Evolutionary conservation across 768 basidiomycete genomes (phyloP), one percentile per base, ranked within the genome.

Genomic region (Boletus subparvulus): DNA sequence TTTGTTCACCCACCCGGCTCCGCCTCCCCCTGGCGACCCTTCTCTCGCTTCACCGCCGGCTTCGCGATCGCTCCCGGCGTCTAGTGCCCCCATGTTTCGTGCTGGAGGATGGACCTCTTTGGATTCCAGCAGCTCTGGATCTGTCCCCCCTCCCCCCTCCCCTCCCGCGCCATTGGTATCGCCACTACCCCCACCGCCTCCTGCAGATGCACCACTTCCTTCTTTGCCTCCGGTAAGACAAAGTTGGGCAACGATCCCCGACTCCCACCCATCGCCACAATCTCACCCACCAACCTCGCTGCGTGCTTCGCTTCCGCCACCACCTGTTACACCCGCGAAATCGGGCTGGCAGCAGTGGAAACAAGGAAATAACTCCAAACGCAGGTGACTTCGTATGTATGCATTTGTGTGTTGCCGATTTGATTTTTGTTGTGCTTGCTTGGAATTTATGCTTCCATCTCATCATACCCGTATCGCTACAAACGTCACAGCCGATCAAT

Each of bases 51-150:
- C 66, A 42, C 61, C 68, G 3, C 54, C 61, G 30, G 46, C 62
- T 41, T 50, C 61, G 35, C 58, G 56, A 61, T 62, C 60, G 6
- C 55, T 62, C 47, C 42, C 33, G 3, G 28, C 54, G 58, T 37
- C 61, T 56, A 48, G 69, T 11, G 74, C 79, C 26, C 79, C 84
- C 17, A 61, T 74, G 11, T 88, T 87, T 67, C 78, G 84, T 44
- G 75, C 80, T 12, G 86, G 78, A 46, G 87, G 88, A 17, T 88
- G 85, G 83, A 83, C 86, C 10, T 82, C 83, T 36, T 74, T 90
- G 26, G 88, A 87, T 56, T 78, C 79, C 3, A 74, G 77, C 21
- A 77, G 67, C 55, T 71, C 71, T 26, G 69, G 70, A 35, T 36
- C 66, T 4, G 50, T 60, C 16, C 66, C 66, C 52, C 63, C 69